Conservation (phyloP, 2,329 filamentous ascomycete genomes). For the Fusarium torulosum region DNA sequence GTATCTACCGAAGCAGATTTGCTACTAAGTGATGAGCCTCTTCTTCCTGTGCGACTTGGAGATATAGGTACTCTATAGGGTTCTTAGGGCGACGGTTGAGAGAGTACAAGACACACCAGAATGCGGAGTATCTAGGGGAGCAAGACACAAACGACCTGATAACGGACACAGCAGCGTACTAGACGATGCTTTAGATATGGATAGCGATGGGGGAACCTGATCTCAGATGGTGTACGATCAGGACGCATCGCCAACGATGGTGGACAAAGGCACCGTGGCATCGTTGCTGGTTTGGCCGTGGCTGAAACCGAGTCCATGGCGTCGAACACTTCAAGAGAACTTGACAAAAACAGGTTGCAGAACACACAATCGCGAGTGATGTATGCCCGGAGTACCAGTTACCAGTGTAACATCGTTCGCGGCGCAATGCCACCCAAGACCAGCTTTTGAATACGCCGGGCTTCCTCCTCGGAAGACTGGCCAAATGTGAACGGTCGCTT, state of each 20-base stretch:
- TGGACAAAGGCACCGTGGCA: constrained; percentile 1
- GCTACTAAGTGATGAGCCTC: constrained; percentile 11
- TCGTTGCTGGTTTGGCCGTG: neutral
- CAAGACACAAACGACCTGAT: constrained; percentile 11
- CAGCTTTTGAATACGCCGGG: neutral
- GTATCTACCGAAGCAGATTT: constrained; percentile 36
- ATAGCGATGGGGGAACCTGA: constrained; percentile 4
- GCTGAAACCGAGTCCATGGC: constrained; percentile 25
- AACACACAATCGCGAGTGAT: constrained; percentile 5
- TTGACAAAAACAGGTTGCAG: neutral
- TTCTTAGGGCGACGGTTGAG: neutral
- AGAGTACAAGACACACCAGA: constrained; percentile 3
- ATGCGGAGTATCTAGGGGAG: constrained; percentile 1
- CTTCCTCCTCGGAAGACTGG: neutral
- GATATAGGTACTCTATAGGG: neutral
- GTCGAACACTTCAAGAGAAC: neutral
- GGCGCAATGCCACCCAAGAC: constrained; percentile 9
- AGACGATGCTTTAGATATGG: neutral
- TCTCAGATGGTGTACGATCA: constrained; percentile 20
- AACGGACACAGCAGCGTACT: constrained; percentile 5
- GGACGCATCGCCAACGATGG: constrained; percentile 2
- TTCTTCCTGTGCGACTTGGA: constrained; percentile 22
- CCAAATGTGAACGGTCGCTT: neutral
- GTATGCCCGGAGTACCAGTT: constrained; percentile 4
- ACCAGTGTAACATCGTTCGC: constrained; percentile 25